phyloP scores from a whole-genome alignment of 2,329 filamentous ascomycete genomes.

The Emmonsiellopsis sp. region DNA sequence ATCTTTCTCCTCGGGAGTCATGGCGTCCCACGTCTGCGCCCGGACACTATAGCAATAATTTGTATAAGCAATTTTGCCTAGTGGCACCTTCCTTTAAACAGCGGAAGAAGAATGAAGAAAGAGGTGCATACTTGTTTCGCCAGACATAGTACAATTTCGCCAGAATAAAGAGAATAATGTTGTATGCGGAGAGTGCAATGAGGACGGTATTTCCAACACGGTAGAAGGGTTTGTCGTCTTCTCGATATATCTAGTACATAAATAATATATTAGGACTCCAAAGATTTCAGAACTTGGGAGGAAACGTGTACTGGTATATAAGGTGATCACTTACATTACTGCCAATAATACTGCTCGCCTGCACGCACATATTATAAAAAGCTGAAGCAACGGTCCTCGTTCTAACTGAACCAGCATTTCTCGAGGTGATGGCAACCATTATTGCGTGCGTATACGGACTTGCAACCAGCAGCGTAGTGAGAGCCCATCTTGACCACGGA shows the following conservation, averaged over 20 bases:
- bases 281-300: no score
- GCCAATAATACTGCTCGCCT: slow-evolving; percentile 32
- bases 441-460: slow-evolving; percentile 53
- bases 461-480: slow-evolving; percentile 46
- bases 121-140: slow-evolving; percentile 28
- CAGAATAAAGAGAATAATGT: slow-evolving; percentile 42
- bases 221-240: slow-evolving; percentile 49
- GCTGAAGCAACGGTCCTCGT: slow-evolving; percentile 37
- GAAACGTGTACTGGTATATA: no score
- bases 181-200: slow-evolving; percentile 43
- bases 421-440: slow-evolving; percentile 37
- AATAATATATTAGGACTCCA: background rate
- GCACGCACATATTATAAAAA: slow-evolving; percentile 40
- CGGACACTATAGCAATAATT: slow-evolving; percentile 18
- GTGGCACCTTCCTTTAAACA: background rate
- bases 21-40: slow-evolving; percentile 29
- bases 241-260: slow-evolving; percentile 44
- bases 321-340: slow-evolving; percentile 24
- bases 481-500: slow-evolving; percentile 44
- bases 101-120: background rate
- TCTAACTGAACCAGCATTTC: slow-evolving; percentile 35
- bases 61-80: slow-evolving; percentile 4
- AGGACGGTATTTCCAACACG: slow-evolving; percentile 50
- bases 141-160: slow-evolving; percentile 32
- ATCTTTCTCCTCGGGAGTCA: slow-evolving; percentile 30